These are phyloP conservation scores for Dentipellis fragilis DNA, from an alignment of 768 basidiomycete species.

Conservation along the genomic window DNA sequence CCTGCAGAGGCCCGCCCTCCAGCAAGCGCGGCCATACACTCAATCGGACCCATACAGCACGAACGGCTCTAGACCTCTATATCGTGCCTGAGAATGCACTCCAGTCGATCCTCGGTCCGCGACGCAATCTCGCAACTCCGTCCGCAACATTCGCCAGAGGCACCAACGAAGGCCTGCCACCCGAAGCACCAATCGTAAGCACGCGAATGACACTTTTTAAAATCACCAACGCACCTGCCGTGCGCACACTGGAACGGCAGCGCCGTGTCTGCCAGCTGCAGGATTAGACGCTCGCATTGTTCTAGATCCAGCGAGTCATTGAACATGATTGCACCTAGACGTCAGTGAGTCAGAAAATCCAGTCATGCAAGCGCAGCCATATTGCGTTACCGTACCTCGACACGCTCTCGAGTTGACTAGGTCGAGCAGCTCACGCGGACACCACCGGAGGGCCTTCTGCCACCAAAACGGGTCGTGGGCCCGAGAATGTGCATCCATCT, in stretches of 20 bases:
- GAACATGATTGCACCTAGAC: conserved; percentile 92
- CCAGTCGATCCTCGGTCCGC: not conserved
- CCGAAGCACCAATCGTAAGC: not conserved
- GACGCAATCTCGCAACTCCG: not conserved
- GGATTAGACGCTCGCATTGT: conserved; percentile 65
- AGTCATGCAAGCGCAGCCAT: not conserved
- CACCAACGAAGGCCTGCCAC: conserved; percentile 41
- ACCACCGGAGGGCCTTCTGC: conserved; percentile 69
- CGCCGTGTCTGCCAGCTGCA: conserved; percentile 54
- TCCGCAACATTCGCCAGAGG: conserved; percentile 29
- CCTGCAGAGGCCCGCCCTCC: no score
- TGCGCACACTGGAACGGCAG: conserved; percentile 97
- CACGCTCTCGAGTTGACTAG: conserved; percentile 94
- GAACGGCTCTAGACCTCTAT: no score
- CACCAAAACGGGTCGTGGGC: conserved; percentile 26
- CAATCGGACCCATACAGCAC: no score
- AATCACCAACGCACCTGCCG: conserved; percentile 47
- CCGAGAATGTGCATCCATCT: not conserved
- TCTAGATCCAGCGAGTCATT: conserved; percentile 63
- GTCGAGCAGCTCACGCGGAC: conserved; percentile 75
- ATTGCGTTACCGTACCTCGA: conserved; percentile 46
- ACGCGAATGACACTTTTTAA: conserved; percentile 1
- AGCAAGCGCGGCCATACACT: no score
- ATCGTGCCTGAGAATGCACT: not conserved
- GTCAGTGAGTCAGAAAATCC: not conserved